A percentile compares a stretch with the other conserved stretches of the same genome.
Evolutionary conservation across 306 rosid species (phyloP).

Genomic region (Styphnolobium japonicum): DNA sequence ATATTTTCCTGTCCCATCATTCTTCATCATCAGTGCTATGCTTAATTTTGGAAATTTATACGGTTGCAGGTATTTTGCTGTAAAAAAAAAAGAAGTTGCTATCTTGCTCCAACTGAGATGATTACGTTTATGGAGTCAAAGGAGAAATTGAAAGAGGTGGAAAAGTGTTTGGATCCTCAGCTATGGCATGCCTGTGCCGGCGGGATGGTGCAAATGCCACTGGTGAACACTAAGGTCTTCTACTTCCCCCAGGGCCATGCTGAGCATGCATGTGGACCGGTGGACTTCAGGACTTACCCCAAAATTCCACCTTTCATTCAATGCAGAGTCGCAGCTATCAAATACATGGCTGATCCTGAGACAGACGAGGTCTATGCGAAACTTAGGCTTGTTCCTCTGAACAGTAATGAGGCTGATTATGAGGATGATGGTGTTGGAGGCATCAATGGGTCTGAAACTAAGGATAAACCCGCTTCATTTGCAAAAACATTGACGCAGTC

Average conservation of each 20-base stretch:
- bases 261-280: slow-evolving; percentile 67
- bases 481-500: slow-evolving; percentile 93
- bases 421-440: slow-evolving; percentile 47
- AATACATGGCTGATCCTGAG: slow-evolving; percentile 84
- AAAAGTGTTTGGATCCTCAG: slow-evolving; percentile 66
- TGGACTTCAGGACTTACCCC: slow-evolving; percentile 52
- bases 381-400: slow-evolving; percentile 56
- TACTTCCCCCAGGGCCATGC: slow-evolving; percentile 81
- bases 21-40: background rate
- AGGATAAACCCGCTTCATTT: slow-evolving; percentile 72
- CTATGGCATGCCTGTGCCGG: slow-evolving; percentile 94
- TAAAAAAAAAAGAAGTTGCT: background rate
- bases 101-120: slow-evolving; percentile 33
- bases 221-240: slow-evolving; percentile 56
- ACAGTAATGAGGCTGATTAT: slow-evolving; percentile 23
- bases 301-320: slow-evolving; percentile 57
- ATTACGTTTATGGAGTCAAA: slow-evolving; percentile 65
- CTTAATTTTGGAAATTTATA: slow-evolving; percentile 19
- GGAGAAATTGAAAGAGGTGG: slow-evolving; percentile 56
- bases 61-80: slow-evolving; percentile 32
- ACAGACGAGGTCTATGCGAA: slow-evolving; percentile 85
- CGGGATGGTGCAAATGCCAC: slow-evolving; percentile 90
- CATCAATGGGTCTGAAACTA: slow-evolving; percentile 51
- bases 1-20: background rate
- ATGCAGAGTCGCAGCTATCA: slow-evolving; percentile 62